Percentiles rank a stretch among this genome's conserved stretches.
Conservation (phyloP, 345 rosid species). For the Salix suchowensis region DNA sequence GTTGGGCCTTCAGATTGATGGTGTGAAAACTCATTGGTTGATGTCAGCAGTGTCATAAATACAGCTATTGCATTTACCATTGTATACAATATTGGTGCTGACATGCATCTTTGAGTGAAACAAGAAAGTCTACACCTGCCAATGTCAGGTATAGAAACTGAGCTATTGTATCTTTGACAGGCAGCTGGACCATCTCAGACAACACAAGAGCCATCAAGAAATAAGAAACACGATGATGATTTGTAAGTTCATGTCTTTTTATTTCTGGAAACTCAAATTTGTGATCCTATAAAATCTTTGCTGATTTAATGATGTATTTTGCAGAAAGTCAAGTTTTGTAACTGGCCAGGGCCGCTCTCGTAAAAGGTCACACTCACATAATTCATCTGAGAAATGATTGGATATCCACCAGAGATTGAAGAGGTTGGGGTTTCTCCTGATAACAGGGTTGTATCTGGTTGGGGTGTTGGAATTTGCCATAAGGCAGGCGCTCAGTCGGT, state of each 20-base stretch:
- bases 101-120: not conserved
- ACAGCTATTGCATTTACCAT: not conserved
- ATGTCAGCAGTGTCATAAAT: not conserved
- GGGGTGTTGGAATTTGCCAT: not conserved
- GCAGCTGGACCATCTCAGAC: slow-evolving; percentile 38
- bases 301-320: slow-evolving; percentile 9
- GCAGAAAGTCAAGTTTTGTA: slow-evolving; percentile 37
- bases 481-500: slow-evolving; percentile 13
- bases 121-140: not conserved
- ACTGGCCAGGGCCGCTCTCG: slow-evolving; percentile 20
- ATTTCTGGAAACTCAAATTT: not conserved
- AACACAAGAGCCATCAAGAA: slow-evolving; percentile 45
- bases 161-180: slow-evolving; percentile 34
- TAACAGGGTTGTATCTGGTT: not conserved
- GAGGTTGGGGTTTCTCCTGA: not conserved
- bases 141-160: not conserved
- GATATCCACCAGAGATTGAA: not conserved
- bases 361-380: slow-evolving; percentile 32
- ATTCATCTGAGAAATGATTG: slow-evolving; percentile 23
- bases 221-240: slow-evolving; percentile 43
- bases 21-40: not conserved
- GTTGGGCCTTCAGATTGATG: not conserved
- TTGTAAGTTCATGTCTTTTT: slow-evolving; percentile 37
- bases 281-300: not conserved
- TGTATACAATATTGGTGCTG: not conserved